Percentiles rank a stretch among this genome's conserved stretches.
phyloP scores from a whole-genome alignment of 345 rosid genomes.

The Clausena lansium region DNA sequence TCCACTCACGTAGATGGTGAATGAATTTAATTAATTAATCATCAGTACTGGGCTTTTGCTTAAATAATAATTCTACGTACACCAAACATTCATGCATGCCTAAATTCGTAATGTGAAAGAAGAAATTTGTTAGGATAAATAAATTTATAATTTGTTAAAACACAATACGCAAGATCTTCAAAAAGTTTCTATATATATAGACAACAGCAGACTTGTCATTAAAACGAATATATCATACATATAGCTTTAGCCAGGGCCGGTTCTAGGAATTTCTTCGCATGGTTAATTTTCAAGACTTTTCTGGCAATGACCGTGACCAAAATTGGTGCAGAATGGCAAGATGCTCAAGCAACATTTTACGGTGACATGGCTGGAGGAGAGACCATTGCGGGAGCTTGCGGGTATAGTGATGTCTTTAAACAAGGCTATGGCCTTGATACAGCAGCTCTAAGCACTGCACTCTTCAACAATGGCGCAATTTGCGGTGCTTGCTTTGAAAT shows the following conservation, averaged over 20 bases:
- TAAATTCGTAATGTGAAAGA: too few relatives aligned
- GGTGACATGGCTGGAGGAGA: slow-evolving; percentile 38
- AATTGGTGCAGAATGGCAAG: slow-evolving; percentile 18
- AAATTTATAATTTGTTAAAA: too few relatives aligned
- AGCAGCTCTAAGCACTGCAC: slow-evolving; percentile 63
- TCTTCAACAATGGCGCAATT: slow-evolving; percentile 51
- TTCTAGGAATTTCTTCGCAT: not conserved
- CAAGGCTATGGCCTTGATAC: slow-evolving; percentile 64
- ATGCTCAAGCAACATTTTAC: slow-evolving; percentile 52
- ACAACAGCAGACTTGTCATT: too few relatives aligned
- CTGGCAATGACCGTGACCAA: not conserved
- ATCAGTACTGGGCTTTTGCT: too few relatives aligned
- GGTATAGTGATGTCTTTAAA: slow-evolving; percentile 55
- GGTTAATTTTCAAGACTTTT: not conserved
- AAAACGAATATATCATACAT: not conserved
- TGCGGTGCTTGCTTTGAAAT: slow-evolving; percentile 77
- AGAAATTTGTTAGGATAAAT: too few relatives aligned
- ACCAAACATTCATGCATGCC: too few relatives aligned
- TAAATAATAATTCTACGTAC: too few relatives aligned
- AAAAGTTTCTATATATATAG: too few relatives aligned
- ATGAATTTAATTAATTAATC: too few relatives aligned
- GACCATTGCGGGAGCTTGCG: slow-evolving; percentile 74
- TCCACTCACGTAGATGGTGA: too few relatives aligned
- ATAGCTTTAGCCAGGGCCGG: slow-evolving; percentile 7
- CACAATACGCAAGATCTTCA: too few relatives aligned